A percentile compares a stretch with the other conserved stretches of the same genome.
Conservation (phyloP, 768 basidiomycete genomes). For the Tulasnella sp. region DNA sequence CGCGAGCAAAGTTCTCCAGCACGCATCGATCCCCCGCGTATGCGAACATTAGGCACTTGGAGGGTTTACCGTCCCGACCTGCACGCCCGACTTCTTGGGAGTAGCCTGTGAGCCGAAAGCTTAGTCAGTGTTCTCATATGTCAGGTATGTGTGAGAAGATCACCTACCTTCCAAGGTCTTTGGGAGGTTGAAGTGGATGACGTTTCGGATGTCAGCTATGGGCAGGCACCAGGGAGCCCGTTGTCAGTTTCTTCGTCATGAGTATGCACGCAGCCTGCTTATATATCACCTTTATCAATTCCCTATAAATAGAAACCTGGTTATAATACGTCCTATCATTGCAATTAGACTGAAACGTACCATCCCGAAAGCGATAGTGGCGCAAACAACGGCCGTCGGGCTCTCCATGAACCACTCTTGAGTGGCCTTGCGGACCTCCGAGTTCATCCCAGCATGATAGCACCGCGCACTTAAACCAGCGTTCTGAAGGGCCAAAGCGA, state of each 20-base stretch:
- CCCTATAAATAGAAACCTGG: constrained; percentile 17
- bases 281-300: constrained; percentile 29
- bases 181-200: constrained; percentile 33
- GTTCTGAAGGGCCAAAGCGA: constrained; percentile 23
- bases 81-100: constrained; percentile 38
- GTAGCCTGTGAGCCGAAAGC: constrained; percentile 13
- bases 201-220: constrained; percentile 20
- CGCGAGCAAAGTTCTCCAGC: constrained; percentile 38
- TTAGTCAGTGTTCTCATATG: neutral
- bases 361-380: constrained; percentile 39
- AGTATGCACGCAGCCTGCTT: no score
- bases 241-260: neutral
- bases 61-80: constrained; percentile 32
- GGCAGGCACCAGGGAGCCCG: neutral
- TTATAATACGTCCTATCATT: neutral
- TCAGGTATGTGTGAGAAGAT: neutral
- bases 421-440: constrained; percentile 27
- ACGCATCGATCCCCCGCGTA: constrained; percentile 33
- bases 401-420: constrained; percentile 33
- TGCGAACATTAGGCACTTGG: constrained; percentile 37
- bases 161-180: constrained; percentile 35
- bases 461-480: constrained; percentile 23
- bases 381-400: constrained; percentile 30
- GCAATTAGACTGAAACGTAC: neutral
- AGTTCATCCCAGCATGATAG: constrained; percentile 35